Percentiles rank a stretch among this genome's conserved stretches.
Evolutionary conservation across 2,329 filamentous ascomycete species (phyloP).

Genomic region (Sporothrix humicola): DNA sequence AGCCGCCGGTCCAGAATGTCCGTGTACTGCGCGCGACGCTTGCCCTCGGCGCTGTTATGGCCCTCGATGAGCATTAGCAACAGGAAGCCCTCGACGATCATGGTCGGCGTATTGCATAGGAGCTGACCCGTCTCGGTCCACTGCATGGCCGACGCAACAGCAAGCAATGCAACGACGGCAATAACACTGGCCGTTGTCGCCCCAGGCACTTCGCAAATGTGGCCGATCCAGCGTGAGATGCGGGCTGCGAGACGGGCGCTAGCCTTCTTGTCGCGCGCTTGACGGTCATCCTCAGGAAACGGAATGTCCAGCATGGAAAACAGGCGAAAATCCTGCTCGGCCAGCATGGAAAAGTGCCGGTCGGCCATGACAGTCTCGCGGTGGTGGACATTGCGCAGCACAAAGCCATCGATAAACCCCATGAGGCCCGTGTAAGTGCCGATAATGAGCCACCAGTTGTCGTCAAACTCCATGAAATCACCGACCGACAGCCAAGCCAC

Average conservation of each 20-base stretch:
- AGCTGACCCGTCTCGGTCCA: conserved; percentile 44
- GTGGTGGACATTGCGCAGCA: conserved; percentile 52
- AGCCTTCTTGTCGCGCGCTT: conserved; percentile 5
- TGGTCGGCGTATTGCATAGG: conserved; percentile 44
- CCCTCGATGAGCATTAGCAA: conserved; percentile 41
- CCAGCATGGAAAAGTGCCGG: conserved; percentile 40
- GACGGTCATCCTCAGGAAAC: conserved; percentile 28
- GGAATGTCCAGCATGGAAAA: conserved; percentile 39
- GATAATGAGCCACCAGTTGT: conserved; percentile 56
- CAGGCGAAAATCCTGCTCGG: conserved; percentile 37
- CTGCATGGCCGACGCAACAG: conserved; percentile 40
- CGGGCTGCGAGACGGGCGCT: conserved; percentile 36
- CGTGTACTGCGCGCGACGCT: conserved; percentile 40
- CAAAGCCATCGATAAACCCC: conserved; percentile 53
- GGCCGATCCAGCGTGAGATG: conserved; percentile 40
- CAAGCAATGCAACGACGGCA: conserved; percentile 38
- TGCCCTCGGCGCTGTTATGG: conserved; percentile 41
- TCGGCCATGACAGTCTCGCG: conserved; percentile 39
- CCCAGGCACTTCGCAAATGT: conserved; percentile 35
- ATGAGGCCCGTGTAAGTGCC: conserved; percentile 55
- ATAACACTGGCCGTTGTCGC: conserved; percentile 39
- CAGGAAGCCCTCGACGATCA: conserved; percentile 43
- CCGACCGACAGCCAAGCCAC: conserved; percentile 50
- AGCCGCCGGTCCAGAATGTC: conserved; percentile 42
- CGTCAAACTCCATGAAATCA: conserved; percentile 48